phyloP scores from a whole-genome alignment of 1,139 yeast species.

The Citeromyces hawaiiensis region DNA sequence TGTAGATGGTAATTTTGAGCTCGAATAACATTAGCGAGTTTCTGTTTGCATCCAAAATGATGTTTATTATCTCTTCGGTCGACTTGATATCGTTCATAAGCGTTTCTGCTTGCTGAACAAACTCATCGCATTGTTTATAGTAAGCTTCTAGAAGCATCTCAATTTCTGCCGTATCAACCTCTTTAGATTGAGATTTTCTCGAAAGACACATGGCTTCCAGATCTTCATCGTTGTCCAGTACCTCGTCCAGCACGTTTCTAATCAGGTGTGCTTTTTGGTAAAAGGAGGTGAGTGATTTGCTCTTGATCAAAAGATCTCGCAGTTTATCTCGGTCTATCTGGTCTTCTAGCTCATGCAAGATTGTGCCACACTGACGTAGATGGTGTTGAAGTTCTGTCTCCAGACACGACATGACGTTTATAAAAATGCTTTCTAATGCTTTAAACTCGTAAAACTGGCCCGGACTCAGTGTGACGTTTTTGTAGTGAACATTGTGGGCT shows the following conservation, averaged over 20 bases:
- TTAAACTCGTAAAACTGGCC: conserved; percentile 35
- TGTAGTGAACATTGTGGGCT: conserved; percentile 12
- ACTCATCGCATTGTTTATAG: conserved; percentile 91
- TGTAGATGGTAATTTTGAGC: conserved; percentile 70
- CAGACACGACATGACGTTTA: conserved; percentile 40
- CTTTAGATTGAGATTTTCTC: conserved; percentile 17
- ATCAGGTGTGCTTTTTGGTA: conserved; percentile 56
- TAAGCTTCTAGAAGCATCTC: conserved; percentile 89
- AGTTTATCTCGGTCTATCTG: conserved; percentile 57
- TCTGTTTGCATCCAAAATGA: conserved; percentile 88
- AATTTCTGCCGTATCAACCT: conserved; percentile 50
- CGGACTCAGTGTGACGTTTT: conserved; percentile 10
- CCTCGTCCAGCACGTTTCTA: conserved; percentile 58
- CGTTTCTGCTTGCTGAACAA: conserved; percentile 86
- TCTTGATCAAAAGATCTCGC: conserved; percentile 52
- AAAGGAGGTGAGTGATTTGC: conserved; percentile 52
- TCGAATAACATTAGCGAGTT: conserved; percentile 88
- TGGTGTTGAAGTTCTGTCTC: conserved; percentile 39
- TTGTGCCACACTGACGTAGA: conserved; percentile 29
- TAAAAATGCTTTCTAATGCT: conserved; percentile 40
- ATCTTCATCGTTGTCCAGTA: conserved; percentile 81
- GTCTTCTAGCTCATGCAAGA: conserved; percentile 51
- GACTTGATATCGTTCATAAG: conserved; percentile 75
- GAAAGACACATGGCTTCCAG: conserved; percentile 74
- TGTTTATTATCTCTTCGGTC: conserved; percentile 93